Base-by-base conservation (phyloP, 192 early-diverging fungal species). In the Backusella sp. region DNA sequence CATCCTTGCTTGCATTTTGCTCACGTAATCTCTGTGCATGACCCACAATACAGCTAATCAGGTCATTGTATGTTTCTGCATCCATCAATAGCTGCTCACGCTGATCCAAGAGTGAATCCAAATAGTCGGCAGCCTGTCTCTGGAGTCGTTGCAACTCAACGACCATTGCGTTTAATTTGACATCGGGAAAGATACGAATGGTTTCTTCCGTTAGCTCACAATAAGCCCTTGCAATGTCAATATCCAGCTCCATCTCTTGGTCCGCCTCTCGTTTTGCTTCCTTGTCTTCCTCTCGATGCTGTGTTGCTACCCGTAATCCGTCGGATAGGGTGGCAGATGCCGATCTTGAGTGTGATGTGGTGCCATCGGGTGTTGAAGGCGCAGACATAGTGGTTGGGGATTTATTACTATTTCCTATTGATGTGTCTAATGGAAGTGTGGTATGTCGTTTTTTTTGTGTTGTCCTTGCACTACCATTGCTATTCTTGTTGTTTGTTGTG, bases 1-100 rank as follows among this genome's bases (percentile, higher is more conserved):
- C 76, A 67, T 81, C 80, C 30, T 81, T 81, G 14, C 28, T 68
- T 21, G 52, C 72, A 72, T 71, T 67, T 3, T 81, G 80, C 32
- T 80, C 79, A 19, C 79, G 72, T 36, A 82, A 65, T 46, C 77
- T 77, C 59, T 88, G 87, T 6, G 88, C 88, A 52, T 88, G 85
- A 36, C 87, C 88, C 6, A 90, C 87, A n/a, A 90, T 78, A 28
- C 87, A 88, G 21, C 80, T 85, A 53, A 90, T 90, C 77, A 90
- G 79, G 66, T 88, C 84, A 44, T 90, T 90, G 70, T 88, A 90
- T 14, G 86, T 86, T 44, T 90, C 88, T 23, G 87, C 85, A 66
- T 90, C 88, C 88, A 90, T 90, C 53, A 87, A 80, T 49, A 88
- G 76, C 49, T 88, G 85, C 66, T 90, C 88, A 44, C 88, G 81